These are phyloP conservation scores for Euryodendron excelsum DNA, from an alignment of 148 eudicot genomes.

Conservation along the genomic window DNA sequence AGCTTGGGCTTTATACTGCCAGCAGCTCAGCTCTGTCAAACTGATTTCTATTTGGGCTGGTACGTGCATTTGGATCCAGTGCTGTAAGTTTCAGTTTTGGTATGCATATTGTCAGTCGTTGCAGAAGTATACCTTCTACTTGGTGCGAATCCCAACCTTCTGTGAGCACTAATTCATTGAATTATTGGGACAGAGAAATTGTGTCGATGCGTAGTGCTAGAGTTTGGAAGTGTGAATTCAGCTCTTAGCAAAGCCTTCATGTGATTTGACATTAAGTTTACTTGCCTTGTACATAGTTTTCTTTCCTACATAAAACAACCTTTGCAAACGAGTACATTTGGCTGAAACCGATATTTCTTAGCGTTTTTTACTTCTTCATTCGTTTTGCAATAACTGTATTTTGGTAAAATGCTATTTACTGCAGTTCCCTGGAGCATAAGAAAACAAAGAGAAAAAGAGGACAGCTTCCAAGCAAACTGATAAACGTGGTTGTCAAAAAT, in stretches of 20 bases:
- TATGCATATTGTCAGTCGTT: too few species aligned
- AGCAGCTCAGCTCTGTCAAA: not conserved
- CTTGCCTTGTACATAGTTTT: not conserved
- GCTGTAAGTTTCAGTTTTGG: not conserved
- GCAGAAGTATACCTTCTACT: not conserved
- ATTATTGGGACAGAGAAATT: not conserved
- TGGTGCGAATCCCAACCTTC: not conserved
- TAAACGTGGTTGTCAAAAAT: not conserved
- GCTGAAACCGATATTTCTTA: not conserved
- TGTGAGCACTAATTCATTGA: not conserved
- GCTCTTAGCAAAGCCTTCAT: not conserved
- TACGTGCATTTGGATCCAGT: not conserved
- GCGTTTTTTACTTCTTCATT: not conserved
- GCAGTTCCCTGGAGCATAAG: conserved; percentile 11
- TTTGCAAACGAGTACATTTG: not conserved
- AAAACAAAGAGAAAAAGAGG: not conserved
- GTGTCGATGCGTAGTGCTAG: not conserved
- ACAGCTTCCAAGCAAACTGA: not conserved
- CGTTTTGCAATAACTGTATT: not conserved
- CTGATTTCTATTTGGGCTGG: not conserved
- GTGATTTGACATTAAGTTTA: not conserved
- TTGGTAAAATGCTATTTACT: not conserved
- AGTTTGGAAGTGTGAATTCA: not conserved
- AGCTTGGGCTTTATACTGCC: not conserved
- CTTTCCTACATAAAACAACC: not conserved